Conservation (phyloP, 192 early-diverging fungal species). For the Gaertneriomyces sp. region DNA sequence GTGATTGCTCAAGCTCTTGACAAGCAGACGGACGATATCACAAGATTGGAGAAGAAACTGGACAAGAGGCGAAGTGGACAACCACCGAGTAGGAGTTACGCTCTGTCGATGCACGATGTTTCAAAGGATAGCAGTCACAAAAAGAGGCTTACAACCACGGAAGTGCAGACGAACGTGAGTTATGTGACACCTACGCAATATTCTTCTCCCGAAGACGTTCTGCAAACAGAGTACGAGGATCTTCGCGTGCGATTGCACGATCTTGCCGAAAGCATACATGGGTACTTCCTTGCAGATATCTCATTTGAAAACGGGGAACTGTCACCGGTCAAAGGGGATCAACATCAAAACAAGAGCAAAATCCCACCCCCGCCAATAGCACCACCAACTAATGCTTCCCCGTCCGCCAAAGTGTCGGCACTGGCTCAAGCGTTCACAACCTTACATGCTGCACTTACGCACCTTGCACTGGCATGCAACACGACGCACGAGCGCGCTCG, state of each 20-base stretch:
- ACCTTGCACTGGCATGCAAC: not conserved
- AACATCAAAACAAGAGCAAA: not conserved
- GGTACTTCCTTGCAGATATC: not conserved
- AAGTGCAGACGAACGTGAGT: too few species aligned
- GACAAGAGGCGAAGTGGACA: too few species aligned
- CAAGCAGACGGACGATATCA: too few species aligned
- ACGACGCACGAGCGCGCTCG: not conserved
- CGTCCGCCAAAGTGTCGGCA: conserved; percentile 2
- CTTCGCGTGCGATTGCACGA: not conserved
- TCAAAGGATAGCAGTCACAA: too few species aligned
- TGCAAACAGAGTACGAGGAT: conserved; percentile 1
- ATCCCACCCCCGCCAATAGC: not conserved
- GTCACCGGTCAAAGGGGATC: not conserved
- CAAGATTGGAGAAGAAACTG: too few species aligned
- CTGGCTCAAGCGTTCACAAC: conserved; percentile 4
- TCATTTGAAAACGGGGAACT: not conserved
- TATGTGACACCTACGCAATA: too few species aligned
- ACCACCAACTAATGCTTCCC: conserved; percentile 1
- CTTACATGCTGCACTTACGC: conserved; percentile 7
- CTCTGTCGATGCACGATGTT: too few species aligned
- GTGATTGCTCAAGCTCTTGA: too few species aligned
- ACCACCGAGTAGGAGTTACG: too few species aligned
- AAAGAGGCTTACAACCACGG: too few species aligned
- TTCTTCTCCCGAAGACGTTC: too few species aligned
- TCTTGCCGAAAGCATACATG: not conserved